phyloP scores from a whole-genome alignment of 1,139 yeast genomes.

The Trichomonascaceae sp. region DNA sequence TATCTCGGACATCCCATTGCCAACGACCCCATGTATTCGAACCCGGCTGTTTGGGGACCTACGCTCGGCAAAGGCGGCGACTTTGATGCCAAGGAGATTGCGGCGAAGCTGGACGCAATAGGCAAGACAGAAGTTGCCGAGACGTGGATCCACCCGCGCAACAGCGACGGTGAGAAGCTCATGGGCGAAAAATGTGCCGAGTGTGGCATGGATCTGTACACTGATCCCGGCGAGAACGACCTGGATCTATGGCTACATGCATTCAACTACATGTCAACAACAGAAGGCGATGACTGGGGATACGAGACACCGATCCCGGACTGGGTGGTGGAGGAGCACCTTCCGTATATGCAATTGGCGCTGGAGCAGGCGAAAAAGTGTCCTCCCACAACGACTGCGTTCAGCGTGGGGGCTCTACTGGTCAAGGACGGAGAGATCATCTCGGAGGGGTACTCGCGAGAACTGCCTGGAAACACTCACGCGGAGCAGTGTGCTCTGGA shows the following conservation, averaged over 20 bases:
- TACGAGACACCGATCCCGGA: slow-evolving; percentile 71
- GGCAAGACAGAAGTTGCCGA: slow-evolving; percentile 60
- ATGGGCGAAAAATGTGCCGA: slow-evolving; percentile 45
- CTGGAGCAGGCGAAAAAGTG: slow-evolving; percentile 68
- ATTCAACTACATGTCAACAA: slow-evolving; percentile 46
- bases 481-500: slow-evolving; percentile 94
- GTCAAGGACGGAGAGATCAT: slow-evolving; percentile 54
- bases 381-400: slow-evolving; percentile 75
- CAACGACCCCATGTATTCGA: slow-evolving; percentile 80
- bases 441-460: slow-evolving; percentile 79
- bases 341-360: slow-evolving; percentile 47
- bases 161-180: slow-evolving; percentile 43
- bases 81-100: slow-evolving; percentile 36
- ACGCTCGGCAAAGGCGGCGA: slow-evolving; percentile 41
- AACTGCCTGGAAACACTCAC: slow-evolving; percentile 90
- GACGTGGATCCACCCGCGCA: slow-evolving; percentile 40
- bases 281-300: slow-evolving; percentile 54
- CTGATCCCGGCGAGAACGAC: slow-evolving; percentile 84
- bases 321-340: slow-evolving; percentile 64
- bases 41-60: slow-evolving; percentile 59
- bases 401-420: slow-evolving; percentile 85
- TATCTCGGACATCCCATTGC: slow-evolving; percentile 83
- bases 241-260: slow-evolving; percentile 88
- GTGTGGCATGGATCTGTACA: slow-evolving; percentile 62
- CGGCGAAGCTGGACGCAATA: slow-evolving; percentile 38